A percentile compares a stretch with the other conserved stretches of the same genome.
Evolutionary conservation across 2,329 filamentous ascomycete genomes (phyloP).

Genomic region (Phyllosticta paracitricarpa): DNA sequence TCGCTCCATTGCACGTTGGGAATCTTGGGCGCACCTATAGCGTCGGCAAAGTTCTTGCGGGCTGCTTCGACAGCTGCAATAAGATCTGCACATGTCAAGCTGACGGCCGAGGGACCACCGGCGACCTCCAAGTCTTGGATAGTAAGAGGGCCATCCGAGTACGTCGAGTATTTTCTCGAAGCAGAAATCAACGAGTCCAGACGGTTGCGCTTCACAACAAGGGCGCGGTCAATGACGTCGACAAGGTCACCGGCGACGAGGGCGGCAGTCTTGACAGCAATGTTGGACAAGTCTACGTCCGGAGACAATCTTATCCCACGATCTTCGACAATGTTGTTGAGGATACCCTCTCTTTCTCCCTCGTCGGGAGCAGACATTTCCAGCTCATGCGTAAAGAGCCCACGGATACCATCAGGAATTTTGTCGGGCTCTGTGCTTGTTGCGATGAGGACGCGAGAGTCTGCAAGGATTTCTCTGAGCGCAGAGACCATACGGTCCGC

Average conservation of each 20-base stretch:
- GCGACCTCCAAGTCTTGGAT: constrained; percentile 79
- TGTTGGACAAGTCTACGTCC: constrained; percentile 71
- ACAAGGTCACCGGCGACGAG: constrained; percentile 89
- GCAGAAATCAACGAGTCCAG: constrained; percentile 60
- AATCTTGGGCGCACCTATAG: constrained; percentile 95
- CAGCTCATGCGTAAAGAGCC: constrained; percentile 89
- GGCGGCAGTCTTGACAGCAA: constrained; percentile 91
- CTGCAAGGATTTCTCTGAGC: constrained; percentile 72
- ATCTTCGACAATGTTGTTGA: constrained; percentile 68
- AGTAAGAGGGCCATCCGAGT: constrained; percentile 39
- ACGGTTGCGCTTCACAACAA: constrained; percentile 64
- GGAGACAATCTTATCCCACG: constrained; percentile 67
- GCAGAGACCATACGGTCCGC: constrained; percentile 83
- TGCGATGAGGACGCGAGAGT: constrained; percentile 73
- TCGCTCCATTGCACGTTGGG: constrained; percentile 96
- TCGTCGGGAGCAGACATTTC: constrained; percentile 92
- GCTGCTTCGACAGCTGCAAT: constrained; percentile 90
- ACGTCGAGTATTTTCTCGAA: constrained; percentile 21
- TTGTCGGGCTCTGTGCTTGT: constrained; percentile 95
- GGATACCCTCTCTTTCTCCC: constrained; percentile 77
- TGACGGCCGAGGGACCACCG: constrained; percentile 68
- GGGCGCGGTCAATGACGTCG: constrained; percentile 84
- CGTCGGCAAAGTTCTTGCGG: constrained; percentile 94
- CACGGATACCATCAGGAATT: constrained; percentile 78
- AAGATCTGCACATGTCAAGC: constrained; percentile 74